These are phyloP conservation scores for Candida tallmaniae DNA, from an alignment of 805 yeast genomes.

Conservation along the genomic window DNA sequence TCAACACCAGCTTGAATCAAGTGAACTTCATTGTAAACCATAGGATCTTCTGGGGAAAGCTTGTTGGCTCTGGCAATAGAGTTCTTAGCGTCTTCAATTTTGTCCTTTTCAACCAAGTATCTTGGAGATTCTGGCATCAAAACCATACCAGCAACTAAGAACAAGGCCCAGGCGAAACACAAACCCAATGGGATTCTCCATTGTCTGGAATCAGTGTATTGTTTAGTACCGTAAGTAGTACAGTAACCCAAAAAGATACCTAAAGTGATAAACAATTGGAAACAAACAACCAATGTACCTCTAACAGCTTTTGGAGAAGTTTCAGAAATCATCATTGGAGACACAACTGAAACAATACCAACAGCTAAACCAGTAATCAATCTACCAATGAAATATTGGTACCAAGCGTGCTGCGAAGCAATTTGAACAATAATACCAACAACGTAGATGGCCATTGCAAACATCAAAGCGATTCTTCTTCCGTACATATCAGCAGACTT, in stretches of 20 bases:
- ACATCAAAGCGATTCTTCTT: constrained; percentile 52
- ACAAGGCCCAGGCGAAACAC: constrained; percentile 48
- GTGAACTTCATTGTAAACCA: constrained; percentile 49
- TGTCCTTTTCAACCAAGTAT: constrained; percentile 48
- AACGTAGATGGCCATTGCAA: constrained; percentile 50
- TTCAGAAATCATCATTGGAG: constrained; percentile 65
- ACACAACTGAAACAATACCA: constrained; percentile 65
- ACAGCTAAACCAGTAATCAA: constrained; percentile 71
- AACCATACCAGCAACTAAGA: constrained; percentile 47
- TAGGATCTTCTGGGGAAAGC: constrained; percentile 47
- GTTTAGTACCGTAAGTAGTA: constrained; percentile 59
- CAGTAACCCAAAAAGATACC: constrained; percentile 72
- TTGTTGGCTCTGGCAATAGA: constrained; percentile 58
- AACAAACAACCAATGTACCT: constrained; percentile 66
- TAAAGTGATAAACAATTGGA: constrained; percentile 64
- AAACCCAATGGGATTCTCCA: constrained; percentile 67
- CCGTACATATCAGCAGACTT: constrained; percentile 57
- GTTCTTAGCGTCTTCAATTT: constrained; percentile 47
- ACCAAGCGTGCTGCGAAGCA: constrained; percentile 51
- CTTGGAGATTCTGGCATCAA: constrained; percentile 70
- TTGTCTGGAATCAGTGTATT: constrained; percentile 46
- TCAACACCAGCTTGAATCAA: constrained; percentile 56
- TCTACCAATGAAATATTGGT: constrained; percentile 62
- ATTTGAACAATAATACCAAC: constrained; percentile 61
- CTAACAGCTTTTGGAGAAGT: constrained; percentile 66